These are phyloP conservation scores for Lasiodiplodia gonubiensis DNA, from an alignment of 2,329 filamentous ascomycete species.

Conservation along the genomic window DNA sequence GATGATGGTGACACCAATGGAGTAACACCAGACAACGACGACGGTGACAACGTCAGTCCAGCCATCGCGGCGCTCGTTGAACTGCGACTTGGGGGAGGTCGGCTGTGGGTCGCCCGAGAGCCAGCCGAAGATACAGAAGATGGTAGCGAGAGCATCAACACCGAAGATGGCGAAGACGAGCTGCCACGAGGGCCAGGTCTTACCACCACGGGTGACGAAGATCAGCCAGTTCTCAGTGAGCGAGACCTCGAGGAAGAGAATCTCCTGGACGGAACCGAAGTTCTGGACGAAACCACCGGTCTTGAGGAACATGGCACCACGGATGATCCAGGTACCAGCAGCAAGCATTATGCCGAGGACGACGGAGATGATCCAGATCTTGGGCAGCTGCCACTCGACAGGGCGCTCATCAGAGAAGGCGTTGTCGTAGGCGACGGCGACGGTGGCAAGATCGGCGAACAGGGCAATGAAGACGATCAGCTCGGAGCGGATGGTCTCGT, in stretches of 20 bases:
- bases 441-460: conserved; percentile 79
- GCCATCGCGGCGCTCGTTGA: conserved; percentile 53
- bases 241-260: conserved; percentile 61
- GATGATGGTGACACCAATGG: conserved; percentile 69
- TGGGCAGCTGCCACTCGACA: conserved; percentile 80
- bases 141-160: conserved; percentile 73
- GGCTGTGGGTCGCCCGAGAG: conserved; percentile 60
- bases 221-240: conserved; percentile 62
- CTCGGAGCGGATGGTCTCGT: conserved; percentile 74
- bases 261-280: conserved; percentile 75
- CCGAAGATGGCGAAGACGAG: conserved; percentile 72
- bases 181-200: conserved; percentile 77
- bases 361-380: conserved; percentile 79
- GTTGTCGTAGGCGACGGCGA: conserved; percentile 80
- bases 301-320: conserved; percentile 70
- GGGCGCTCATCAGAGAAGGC: conserved; percentile 76
- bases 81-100: conserved; percentile 50
- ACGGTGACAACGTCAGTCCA: conserved; percentile 68
- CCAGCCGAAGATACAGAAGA: conserved; percentile 80
- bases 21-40: conserved; percentile 69
- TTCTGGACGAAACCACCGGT: conserved; percentile 77
- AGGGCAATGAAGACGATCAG: conserved; percentile 80
- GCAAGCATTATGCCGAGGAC: conserved; percentile 72
- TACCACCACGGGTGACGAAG: conserved; percentile 64
- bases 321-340: conserved; percentile 73